These are phyloP conservation scores for Podaxis carcinomalis DNA, from an alignment of 768 basidiomycete genomes.

Conservation along the genomic window DNA sequence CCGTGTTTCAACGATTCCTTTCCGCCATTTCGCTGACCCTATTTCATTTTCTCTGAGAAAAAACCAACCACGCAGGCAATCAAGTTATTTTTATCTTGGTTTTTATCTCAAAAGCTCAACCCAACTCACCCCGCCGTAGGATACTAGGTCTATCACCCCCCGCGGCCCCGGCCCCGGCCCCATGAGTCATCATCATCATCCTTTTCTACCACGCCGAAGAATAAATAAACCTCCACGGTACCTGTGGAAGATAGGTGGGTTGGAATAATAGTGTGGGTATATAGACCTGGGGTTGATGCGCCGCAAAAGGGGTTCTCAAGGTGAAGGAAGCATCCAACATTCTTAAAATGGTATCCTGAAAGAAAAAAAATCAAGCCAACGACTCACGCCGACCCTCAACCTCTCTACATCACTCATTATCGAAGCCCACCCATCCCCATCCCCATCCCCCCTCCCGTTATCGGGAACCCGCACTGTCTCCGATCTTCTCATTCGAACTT, in stretches of 20 bases:
- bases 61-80: not conserved
- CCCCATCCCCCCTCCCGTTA: constrained; percentile 6
- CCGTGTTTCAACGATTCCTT: not conserved
- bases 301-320: constrained; percentile 5
- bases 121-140: not conserved
- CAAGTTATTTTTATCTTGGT: not conserved
- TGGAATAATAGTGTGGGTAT: constrained; percentile 8
- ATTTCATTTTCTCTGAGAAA: constrained; percentile 8
- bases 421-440: not conserved
- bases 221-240: not conserved
- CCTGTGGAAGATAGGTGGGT: not conserved
- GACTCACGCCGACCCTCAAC: constrained; percentile 8
- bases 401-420: not conserved
- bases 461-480: constrained; percentile 14
- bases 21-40: constrained; percentile 6
- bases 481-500: constrained; percentile 15
- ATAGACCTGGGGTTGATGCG: not conserved
- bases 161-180: not conserved
- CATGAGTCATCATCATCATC: not conserved
- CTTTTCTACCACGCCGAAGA: not conserved
- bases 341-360: constrained; percentile 8
- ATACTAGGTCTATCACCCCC: not conserved
- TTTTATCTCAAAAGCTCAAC: not conserved
- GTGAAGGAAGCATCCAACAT: not conserved
- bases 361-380: not conserved